Percentiles rank a stretch among this genome's conserved stretches.
These are phyloP conservation scores for Solanum hybrid DNA, from an alignment of 305 asterid species.

Conservation along the genomic window DNA sequence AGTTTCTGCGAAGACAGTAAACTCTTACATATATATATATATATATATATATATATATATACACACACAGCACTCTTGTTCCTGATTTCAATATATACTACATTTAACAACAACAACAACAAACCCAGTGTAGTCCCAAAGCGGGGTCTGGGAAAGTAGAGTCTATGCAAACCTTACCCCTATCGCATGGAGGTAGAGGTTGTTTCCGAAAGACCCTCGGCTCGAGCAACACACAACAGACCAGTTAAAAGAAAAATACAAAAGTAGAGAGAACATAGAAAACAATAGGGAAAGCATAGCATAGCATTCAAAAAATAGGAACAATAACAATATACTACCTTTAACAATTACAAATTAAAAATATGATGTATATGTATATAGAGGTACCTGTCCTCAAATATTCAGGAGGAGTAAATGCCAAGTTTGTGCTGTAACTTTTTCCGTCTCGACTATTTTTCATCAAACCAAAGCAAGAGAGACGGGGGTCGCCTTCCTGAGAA, in stretches of 20 bases:
- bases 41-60: no score
- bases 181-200: neutral
- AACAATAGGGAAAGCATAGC: neutral
- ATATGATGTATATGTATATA: neutral
- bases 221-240: neutral
- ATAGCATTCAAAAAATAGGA: neutral
- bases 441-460: slow-evolving; percentile 76
- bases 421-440: slow-evolving; percentile 66
- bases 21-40: neutral
- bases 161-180: neutral
- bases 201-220: neutral
- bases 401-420: slow-evolving; percentile 71
- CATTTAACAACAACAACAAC: neutral
- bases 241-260: neutral
- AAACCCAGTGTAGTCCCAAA: neutral
- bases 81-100: neutral
- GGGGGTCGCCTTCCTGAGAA: slow-evolving; percentile 54
- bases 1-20: neutral
- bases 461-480: slow-evolving; percentile 64
- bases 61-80: neutral
- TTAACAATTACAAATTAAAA: neutral
- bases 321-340: neutral
- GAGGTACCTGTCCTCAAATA: slow-evolving; percentile 58
- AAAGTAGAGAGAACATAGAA: neutral
- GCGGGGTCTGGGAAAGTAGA: neutral